Conservation (phyloP, 1,139 yeast genomes). For the Saccharomyces pastorianus region DNA sequence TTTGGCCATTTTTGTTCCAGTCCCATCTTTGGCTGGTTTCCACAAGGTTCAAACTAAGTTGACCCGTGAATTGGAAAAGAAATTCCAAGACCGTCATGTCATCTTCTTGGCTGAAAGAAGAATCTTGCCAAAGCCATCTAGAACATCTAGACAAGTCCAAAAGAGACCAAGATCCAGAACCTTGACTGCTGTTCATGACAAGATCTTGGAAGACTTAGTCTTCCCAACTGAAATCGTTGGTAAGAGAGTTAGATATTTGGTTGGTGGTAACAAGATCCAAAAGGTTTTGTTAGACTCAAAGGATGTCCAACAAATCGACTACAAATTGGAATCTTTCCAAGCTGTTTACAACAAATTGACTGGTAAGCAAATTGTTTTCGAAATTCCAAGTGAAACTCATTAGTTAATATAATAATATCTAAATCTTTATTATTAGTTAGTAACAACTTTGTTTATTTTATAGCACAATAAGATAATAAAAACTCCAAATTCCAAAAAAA, state of each 20-base stretch:
- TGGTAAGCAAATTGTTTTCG: constrained; percentile 98
- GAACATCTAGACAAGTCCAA: constrained; percentile 86
- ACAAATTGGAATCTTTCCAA: constrained; percentile 99
- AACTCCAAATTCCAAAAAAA: neutral
- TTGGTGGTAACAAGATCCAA: constrained; percentile 98
- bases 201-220: constrained; percentile 96
- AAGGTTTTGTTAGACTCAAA: constrained; percentile 97
- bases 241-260: constrained; percentile 98
- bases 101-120: constrained; percentile 99
- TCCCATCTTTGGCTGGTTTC: constrained; percentile 86
- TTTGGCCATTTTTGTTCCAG: constrained; percentile 95
- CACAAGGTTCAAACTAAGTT: constrained; percentile 96
- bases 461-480: neutral
- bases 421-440: constrained; percentile 8
- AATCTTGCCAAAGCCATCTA: constrained; percentile 93
- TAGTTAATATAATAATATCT: constrained; percentile 30
- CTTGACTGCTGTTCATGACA: constrained; percentile 97
- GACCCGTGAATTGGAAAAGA: constrained; percentile 99
- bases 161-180: constrained; percentile 99
- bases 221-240: constrained; percentile 99
- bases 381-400: constrained; percentile 79
- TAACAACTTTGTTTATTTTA: constrained; percentile 1
- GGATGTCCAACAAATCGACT: constrained; percentile 95
- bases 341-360: constrained; percentile 97
- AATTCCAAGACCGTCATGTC: constrained; percentile 99